phyloP scores from a whole-genome alignment of 306 rosid genomes.

The Vicia faba region DNA sequence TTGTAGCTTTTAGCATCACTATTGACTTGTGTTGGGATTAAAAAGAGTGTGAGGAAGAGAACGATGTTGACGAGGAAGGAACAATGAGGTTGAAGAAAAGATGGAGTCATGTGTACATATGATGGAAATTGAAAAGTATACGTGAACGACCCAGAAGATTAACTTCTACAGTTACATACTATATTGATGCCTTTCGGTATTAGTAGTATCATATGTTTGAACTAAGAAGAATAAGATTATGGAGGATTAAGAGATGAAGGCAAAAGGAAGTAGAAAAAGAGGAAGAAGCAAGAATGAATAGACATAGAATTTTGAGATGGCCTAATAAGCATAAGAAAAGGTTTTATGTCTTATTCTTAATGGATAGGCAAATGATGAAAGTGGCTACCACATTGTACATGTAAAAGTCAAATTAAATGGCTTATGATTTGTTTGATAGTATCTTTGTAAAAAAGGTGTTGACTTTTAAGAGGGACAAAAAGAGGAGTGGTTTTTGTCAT shows the following conservation, averaged over 20 bases:
- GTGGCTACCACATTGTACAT: neutral
- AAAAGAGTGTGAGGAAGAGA: slow-evolving; percentile 32
- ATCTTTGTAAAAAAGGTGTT: slow-evolving; percentile 6
- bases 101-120: slow-evolving; percentile 15
- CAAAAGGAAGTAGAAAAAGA: no score
- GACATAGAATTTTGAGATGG: neutral
- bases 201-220: slow-evolving; percentile 13
- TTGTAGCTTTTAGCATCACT: slow-evolving; percentile 27
- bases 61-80: slow-evolving; percentile 27
- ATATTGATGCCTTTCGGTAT: neutral
- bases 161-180: neutral
- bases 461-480: slow-evolving; percentile 6
- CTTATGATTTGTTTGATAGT: neutral
- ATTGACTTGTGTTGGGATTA: slow-evolving; percentile 17
- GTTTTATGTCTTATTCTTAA: neutral
- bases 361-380: slow-evolving; percentile 9
- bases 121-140: neutral
- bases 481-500: neutral
- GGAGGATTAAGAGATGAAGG: slow-evolving; percentile 24
- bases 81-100: neutral
- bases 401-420: slow-evolving; percentile 12
- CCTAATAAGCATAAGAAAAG: slow-evolving; percentile 9
- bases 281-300: neutral
- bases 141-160: neutral
- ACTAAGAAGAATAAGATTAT: slow-evolving; percentile 15